A percentile compares a stretch with the other conserved stretches of the same genome.
phyloP scores from a whole-genome alignment of 495 filamentous ascomycete genomes.

The Symbiotaphrina buchneri region DNA sequence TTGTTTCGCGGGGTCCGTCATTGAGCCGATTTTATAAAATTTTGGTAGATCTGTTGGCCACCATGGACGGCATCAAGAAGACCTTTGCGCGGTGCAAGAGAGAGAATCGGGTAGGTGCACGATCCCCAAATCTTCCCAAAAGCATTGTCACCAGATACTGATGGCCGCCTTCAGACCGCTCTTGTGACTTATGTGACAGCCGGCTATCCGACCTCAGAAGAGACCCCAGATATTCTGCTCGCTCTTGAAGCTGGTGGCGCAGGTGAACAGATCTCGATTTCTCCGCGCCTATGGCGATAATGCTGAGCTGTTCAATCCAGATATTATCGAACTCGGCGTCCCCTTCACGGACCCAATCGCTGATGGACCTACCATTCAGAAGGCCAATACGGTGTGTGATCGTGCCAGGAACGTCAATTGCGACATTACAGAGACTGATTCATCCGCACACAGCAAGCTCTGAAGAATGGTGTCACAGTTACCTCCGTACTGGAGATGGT shows the following conservation, averaged over 20 bases:
- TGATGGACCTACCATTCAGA: constrained; percentile 87
- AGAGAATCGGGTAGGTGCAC: constrained; percentile 32
- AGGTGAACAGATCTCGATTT: constrained; percentile 26
- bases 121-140: not conserved
- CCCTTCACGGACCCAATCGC: constrained; percentile 98
- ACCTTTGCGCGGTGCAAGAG: constrained; percentile 79
- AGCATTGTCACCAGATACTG: constrained; percentile 9
- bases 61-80: constrained; percentile 61
- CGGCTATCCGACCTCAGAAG: constrained; percentile 67
- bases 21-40: no score
- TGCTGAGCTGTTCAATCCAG: constrained; percentile 14
- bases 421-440: constrained; percentile 6
- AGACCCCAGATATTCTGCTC: constrained; percentile 64
- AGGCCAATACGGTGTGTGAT: constrained; percentile 39
- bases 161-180: constrained; percentile 33
- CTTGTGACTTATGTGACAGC: constrained; percentile 94
- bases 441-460: constrained; percentile 24
- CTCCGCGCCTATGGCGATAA: not conserved
- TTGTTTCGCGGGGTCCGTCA: no score
- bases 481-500: constrained; percentile 57
- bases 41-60: no score
- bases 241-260: constrained; percentile 85
- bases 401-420: no score
- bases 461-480: constrained; percentile 74
- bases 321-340: constrained; percentile 67